Conservation (phyloP, 352 stramenopile genomes). For the Phytophthora cactorum region DNA sequence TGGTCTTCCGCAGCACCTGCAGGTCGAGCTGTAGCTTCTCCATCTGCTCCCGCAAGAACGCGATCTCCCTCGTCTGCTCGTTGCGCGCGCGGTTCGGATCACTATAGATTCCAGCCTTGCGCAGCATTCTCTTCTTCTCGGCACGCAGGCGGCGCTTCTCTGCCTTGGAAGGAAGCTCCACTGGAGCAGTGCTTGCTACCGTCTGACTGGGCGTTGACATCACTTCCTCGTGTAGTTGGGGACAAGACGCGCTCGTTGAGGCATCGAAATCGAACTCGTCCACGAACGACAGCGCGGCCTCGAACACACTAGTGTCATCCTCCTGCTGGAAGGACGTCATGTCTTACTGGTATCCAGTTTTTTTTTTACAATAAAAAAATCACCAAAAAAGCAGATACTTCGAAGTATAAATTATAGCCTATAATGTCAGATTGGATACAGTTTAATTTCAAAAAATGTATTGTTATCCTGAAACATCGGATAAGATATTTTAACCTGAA, state of each 20-base stretch:
- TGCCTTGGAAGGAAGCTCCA: conserved; percentile 9
- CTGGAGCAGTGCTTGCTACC: background rate
- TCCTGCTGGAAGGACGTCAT: conserved; percentile 19
- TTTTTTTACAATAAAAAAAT: too few species aligned
- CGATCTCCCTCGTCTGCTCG: conserved; percentile 42
- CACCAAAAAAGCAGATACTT: too few species aligned
- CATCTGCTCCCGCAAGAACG: conserved; percentile 43
- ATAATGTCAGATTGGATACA: too few species aligned
- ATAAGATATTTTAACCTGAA: background rate
- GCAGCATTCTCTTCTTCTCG: conserved; percentile 23
- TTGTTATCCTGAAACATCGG: background rate
- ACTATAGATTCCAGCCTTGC: conserved; percentile 20
- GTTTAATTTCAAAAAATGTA: too few species aligned
- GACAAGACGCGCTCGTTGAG: background rate
- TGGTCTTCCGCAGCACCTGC: conserved; percentile 22
- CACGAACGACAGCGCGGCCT: conserved; percentile 36
- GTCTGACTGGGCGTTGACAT: background rate
- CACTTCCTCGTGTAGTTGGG: conserved; percentile 1
- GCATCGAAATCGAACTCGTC: conserved; percentile 28
- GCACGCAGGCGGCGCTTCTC: conserved; percentile 15
- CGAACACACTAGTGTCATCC: conserved; percentile 19
- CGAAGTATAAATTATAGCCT: too few species aligned
- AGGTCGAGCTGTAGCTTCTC: conserved; percentile 45
- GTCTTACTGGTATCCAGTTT: background rate
- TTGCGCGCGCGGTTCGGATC: conserved; percentile 38